phyloP scores from a whole-genome alignment of 495 filamentous ascomycete species.

The Penicillium chermesinum region DNA sequence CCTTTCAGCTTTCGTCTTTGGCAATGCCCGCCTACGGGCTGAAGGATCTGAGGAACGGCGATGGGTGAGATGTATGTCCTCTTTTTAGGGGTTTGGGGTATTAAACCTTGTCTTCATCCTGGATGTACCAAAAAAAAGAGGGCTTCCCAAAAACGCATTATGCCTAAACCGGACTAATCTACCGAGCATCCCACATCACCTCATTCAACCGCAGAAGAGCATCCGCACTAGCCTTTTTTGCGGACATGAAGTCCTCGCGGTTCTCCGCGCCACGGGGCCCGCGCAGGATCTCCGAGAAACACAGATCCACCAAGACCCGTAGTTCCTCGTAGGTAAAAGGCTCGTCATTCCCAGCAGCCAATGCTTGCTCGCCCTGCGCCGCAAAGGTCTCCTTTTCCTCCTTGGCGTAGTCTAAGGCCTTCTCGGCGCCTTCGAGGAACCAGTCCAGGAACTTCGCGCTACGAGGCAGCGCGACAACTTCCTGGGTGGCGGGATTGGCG shows the following conservation, averaged over 20 bases:
- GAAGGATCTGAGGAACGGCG: no score
- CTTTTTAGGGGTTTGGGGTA: no score
- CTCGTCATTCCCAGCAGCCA: conserved; percentile 38
- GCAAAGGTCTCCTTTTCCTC: conserved; percentile 45
- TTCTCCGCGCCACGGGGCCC: conserved; percentile 54
- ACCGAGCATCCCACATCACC: conserved; percentile 63
- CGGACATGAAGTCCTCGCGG: conserved; percentile 66
- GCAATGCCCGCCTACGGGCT: no score
- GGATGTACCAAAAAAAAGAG: no score
- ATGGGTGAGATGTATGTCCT: no score
- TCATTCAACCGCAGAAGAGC: conserved; percentile 71
- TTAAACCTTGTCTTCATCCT: no score
- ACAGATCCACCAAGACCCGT: conserved; percentile 76
- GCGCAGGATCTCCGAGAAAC: conserved; percentile 70
- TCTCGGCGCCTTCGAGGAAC: conserved; percentile 72
- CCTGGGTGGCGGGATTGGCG: conserved; percentile 11
- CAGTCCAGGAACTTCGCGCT: conserved; percentile 74
- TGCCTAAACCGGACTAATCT: conserved; percentile 12
- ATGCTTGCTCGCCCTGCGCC: conserved; percentile 28
- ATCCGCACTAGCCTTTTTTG: conserved; percentile 71
- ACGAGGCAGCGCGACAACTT: conserved; percentile 61
- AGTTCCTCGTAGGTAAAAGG: conserved; percentile 78
- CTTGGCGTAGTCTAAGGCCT: conserved; percentile 58
- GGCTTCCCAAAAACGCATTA: no score
- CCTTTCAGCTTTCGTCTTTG: no score